phyloP scores from a whole-genome alignment of 1,284 basidiomycete genomes.

The Apiotrichum mycotoxinovorans region DNA sequence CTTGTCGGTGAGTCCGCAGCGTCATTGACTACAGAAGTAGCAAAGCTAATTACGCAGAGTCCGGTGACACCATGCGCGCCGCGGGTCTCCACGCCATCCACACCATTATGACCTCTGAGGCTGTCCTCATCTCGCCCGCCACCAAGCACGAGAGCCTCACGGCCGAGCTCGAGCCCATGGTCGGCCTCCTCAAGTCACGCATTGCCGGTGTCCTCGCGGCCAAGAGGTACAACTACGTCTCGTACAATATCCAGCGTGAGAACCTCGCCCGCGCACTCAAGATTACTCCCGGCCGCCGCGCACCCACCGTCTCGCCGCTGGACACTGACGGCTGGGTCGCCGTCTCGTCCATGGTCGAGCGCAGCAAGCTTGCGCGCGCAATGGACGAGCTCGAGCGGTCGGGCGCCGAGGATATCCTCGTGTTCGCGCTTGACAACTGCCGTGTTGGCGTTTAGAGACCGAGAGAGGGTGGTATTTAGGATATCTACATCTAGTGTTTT shows the following conservation, averaged over 20 bases:
- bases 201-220: conserved; percentile 93
- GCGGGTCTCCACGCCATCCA: conserved; percentile 91
- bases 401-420: conserved; percentile 86
- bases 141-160: conserved; percentile 63
- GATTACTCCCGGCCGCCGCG: conserved; percentile 85
- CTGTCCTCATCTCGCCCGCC: conserved; percentile 84
- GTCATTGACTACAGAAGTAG: no score
- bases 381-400: conserved; percentile 83
- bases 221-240: conserved; percentile 77
- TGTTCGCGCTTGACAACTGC: conserved; percentile 89
- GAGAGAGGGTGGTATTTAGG: background rate
- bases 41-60: conserved; percentile 67
- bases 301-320: conserved; percentile 83
- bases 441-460: conserved; percentile 62
- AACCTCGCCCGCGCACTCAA: conserved; percentile 62
- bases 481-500: no score
- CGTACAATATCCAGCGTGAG: conserved; percentile 80
- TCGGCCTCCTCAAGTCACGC: conserved; percentile 76
- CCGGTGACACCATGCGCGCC: conserved; percentile 99
- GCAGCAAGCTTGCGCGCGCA: conserved; percentile 72
- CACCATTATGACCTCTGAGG: conserved; percentile 82
- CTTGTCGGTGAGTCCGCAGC: conserved; percentile 69
- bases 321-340: conserved; percentile 81
- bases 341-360: conserved; percentile 88
- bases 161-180: conserved; percentile 57